Base-by-base conservation (phyloP, 2,329 filamentous ascomycete species). In the Cordyceps militaris region DNA sequence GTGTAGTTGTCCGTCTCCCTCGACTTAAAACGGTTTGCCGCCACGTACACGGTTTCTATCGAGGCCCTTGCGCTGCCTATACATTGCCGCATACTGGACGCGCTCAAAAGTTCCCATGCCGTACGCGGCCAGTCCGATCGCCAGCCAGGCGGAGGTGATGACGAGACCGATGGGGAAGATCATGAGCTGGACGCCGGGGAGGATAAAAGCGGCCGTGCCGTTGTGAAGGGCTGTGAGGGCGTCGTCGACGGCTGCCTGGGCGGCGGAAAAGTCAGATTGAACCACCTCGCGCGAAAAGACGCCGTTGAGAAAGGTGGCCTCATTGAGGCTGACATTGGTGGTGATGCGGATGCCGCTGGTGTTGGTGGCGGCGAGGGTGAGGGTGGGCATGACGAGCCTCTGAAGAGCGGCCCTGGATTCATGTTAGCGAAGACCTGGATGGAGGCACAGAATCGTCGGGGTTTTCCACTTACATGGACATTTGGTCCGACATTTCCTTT, bases 141-240 rank as follows among this genome's bases (percentile, higher is more conserved):
- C 61, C 2, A 83, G 70, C 86, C 88, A 91, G 13, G 80, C 65
- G 40, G 79, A 73, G 2, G 82, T 87, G 64, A 91, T 78, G 63
- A 89, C 73, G n/a, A 87, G 73, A 19, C 88, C 88, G 30, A 86
- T 74, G 8, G 88, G 87, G 70, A 88, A 85, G 60, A 90, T 82
- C 64, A 88, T 76, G 56, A 91, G 77, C 60, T 82, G 79, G 40
- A 83, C 79, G 46, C 88, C 88, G 0, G 88, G 88, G 1, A 91
- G 73, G 14, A 89, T 76, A 63, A 91, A 91, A 1, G 85, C 82
- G 11, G 80, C 76, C 14, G 77, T 80, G 61, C 78, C 77, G 64
- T 81, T 80, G 51, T 66, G 65, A 24, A 84, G 71, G 4, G 69
- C 71, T 0, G 66, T 70, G 0, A 78, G 69, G 21, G 79, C 72